Conservation (phyloP, 768 basidiomycete genomes). For the Cyclocybe cylindracea region DNA sequence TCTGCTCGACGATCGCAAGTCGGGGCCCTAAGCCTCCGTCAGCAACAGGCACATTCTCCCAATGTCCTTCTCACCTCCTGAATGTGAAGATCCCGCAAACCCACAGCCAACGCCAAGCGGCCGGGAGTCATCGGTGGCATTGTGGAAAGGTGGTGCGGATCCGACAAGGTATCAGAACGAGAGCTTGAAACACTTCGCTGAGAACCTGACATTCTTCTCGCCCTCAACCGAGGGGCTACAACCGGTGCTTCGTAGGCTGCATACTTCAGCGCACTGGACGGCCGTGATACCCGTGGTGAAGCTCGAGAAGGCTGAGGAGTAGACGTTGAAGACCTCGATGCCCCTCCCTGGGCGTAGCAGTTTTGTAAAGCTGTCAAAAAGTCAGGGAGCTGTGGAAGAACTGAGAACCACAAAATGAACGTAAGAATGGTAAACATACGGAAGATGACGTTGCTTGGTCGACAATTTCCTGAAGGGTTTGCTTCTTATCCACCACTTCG, state of each 20-base stretch:
- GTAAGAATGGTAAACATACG: constrained; percentile 33
- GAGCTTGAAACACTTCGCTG: constrained; percentile 31
- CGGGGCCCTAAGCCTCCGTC: background rate
- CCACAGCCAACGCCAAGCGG: constrained; percentile 41
- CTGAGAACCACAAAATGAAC: background rate
- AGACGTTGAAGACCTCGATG: constrained; percentile 8
- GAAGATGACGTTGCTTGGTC: constrained; percentile 53
- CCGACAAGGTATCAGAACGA: constrained; percentile 30
- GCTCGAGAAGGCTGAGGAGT: constrained; percentile 14
- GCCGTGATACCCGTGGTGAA: constrained; percentile 9
- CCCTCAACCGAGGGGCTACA: constrained; percentile 43
- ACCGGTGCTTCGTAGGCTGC: constrained; percentile 68
- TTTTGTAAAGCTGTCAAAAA: constrained; percentile 40
- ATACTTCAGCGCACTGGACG: constrained; percentile 59
- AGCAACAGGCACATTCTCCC: background rate
- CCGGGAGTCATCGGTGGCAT: constrained; percentile 40
- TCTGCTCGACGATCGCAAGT: background rate
- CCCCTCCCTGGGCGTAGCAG: background rate
- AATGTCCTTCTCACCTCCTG: background rate
- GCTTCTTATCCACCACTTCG: constrained; percentile 43
- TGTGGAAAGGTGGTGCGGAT: constrained; percentile 13
- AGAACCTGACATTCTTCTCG: constrained; percentile 29
- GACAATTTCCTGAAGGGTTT: constrained; percentile 47
- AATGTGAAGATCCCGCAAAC: constrained; percentile 11
- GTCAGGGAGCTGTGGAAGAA: constrained; percentile 62